These are phyloP conservation scores for Lycium ferocissimum DNA, from an alignment of 257 asterid species.

Conservation along the genomic window DNA sequence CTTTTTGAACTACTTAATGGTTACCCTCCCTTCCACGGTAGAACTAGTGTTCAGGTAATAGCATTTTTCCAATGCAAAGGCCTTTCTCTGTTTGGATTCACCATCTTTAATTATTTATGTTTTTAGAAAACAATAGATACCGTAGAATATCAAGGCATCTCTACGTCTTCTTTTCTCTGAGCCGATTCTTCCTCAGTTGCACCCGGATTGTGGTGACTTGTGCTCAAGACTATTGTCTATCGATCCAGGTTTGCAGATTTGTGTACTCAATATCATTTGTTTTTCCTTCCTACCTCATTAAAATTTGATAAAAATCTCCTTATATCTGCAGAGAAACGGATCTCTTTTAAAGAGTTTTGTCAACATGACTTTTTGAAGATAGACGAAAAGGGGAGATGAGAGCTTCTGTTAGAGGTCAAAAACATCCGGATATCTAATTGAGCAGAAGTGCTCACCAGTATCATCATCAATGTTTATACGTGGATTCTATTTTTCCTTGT, in stretches of 20 bases:
- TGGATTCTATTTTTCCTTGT: no score
- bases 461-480: neutral
- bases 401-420: conserved; percentile 24
- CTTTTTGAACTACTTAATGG: conserved; percentile 68
- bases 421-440: neutral
- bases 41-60: conserved; percentile 56
- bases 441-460: conserved; percentile 14
- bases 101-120: conserved; percentile 10
- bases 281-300: neutral
- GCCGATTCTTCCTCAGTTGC: conserved; percentile 44
- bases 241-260: conserved; percentile 48
- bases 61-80: neutral
- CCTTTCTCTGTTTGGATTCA: conserved; percentile 5
- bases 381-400: conserved; percentile 14
- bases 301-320: conserved; percentile 25
- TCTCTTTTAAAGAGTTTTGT: conserved; percentile 56
- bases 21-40: conserved; percentile 59
- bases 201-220: conserved; percentile 50
- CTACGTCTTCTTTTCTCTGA: conserved; percentile 48
- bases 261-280: neutral
- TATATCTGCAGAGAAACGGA: conserved; percentile 52
- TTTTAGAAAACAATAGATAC: conserved; percentile 49
- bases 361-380: conserved; percentile 44
- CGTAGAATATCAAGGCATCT: conserved; percentile 53
- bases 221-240: conserved; percentile 56